phyloP scores from a whole-genome alignment of 768 basidiomycete species.

The Kwoniella newhampshirensis region DNA sequence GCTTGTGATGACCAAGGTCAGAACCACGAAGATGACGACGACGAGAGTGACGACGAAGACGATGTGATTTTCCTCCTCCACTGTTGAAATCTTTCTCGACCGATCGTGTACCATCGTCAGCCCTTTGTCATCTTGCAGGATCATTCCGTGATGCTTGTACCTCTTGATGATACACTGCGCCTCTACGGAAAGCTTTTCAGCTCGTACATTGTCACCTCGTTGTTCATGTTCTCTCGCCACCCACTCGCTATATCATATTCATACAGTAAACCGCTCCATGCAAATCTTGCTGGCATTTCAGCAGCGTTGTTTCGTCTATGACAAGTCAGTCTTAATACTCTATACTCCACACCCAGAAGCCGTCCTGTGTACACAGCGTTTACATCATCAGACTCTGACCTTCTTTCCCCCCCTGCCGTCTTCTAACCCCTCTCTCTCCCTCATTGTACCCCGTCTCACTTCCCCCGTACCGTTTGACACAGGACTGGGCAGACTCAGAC shows the following conservation, averaged over 20 bases:
- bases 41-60: conserved; percentile 3
- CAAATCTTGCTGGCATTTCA: background rate
- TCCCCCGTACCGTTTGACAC: background rate
- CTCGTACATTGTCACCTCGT: background rate
- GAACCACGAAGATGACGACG: background rate
- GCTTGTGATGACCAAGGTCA: background rate
- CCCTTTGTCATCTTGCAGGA: background rate
- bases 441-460: background rate
- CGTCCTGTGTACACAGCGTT: too few relatives aligned
- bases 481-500: conserved; percentile 6
- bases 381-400: too few relatives aligned
- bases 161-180: too few relatives aligned
- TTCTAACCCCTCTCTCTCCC: background rate
- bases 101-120: background rate
- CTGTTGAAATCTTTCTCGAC: background rate
- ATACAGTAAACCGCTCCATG: too few relatives aligned
- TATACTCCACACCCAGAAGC: too few relatives aligned
- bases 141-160: background rate
- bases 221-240: background rate
- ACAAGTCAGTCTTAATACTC: too few relatives aligned
- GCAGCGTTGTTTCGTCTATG: too few relatives aligned
- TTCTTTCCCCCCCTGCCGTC: too few relatives aligned
- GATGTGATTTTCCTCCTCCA: conserved; percentile 5
- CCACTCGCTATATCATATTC: background rate
- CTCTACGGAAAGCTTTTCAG: too few relatives aligned